Conservation (phyloP, 2,329 filamentous ascomycete species). For the Endocalyx cinctus region DNA sequence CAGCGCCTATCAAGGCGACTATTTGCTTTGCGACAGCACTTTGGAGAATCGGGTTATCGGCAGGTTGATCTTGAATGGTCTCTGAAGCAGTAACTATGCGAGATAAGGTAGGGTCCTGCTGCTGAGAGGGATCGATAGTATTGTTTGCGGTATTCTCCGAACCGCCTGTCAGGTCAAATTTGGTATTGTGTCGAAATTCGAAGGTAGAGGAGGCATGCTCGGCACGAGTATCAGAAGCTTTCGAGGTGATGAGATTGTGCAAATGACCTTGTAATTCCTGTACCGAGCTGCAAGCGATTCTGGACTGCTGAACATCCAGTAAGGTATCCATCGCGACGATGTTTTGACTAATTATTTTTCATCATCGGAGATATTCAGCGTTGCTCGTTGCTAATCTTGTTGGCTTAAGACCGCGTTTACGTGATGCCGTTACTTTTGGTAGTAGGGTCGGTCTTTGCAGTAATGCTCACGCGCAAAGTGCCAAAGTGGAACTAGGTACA, state of each 20-base stretch:
- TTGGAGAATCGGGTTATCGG: slow-evolving; percentile 44
- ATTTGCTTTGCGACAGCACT: slow-evolving; percentile 46
- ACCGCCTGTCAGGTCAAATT: slow-evolving; percentile 37
- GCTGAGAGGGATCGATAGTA: slow-evolving; percentile 17
- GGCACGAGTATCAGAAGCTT: slow-evolving; percentile 42
- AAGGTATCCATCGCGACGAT: slow-evolving; percentile 24
- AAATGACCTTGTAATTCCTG: slow-evolving; percentile 46
- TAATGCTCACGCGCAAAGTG: too few relatives aligned
- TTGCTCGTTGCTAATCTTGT: not conserved
- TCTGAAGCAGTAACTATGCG: slow-evolving; percentile 41
- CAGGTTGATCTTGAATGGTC: slow-evolving; percentile 43
- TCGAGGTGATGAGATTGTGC: slow-evolving; percentile 34
- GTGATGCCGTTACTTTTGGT: too few relatives aligned
- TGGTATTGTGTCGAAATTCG: slow-evolving; percentile 39
- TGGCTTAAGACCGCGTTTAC: too few relatives aligned
- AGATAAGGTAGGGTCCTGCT: slow-evolving; percentile 21
- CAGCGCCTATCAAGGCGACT: slow-evolving; percentile 34
- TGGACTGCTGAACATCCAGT: slow-evolving; percentile 24
- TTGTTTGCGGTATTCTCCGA: slow-evolving; percentile 31
- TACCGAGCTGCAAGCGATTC: slow-evolving; percentile 30
- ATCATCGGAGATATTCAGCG: too few relatives aligned
- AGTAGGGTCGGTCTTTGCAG: too few relatives aligned
- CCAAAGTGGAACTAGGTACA: too few relatives aligned
- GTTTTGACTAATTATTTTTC: too few relatives aligned
- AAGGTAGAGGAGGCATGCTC: slow-evolving; percentile 44